A percentile compares a stretch with the other conserved stretches of the same genome.
Conservation (phyloP, 192 early-diverging fungal species). For the Bifiguratus adelaidae region DNA sequence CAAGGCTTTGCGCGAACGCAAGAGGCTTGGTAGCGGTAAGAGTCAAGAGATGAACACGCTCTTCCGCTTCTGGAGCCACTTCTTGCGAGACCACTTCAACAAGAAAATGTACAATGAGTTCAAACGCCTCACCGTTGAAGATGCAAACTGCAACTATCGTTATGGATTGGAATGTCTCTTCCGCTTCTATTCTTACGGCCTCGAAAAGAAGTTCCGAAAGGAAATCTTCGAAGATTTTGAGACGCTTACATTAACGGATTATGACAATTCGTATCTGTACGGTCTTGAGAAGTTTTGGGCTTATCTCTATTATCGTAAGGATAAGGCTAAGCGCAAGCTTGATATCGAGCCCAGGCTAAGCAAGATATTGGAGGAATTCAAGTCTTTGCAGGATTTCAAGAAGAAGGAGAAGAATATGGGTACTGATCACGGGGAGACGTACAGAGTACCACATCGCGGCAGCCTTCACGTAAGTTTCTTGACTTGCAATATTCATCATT, state of each 20-base stretch:
- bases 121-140: constrained; percentile 79
- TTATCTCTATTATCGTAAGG: constrained; percentile 82
- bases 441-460: constrained; percentile 20
- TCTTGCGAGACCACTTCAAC: constrained; percentile 94
- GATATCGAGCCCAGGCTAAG: constrained; percentile 43
- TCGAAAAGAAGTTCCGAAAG: constrained; percentile 79
- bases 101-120: constrained; percentile 91
- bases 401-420: constrained; percentile 15
- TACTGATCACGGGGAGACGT: constrained; percentile 9
- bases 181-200: constrained; percentile 94
- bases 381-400: constrained; percentile 16
- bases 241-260: constrained; percentile 67
- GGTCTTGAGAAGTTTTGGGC: constrained; percentile 97
- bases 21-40: constrained; percentile 76
- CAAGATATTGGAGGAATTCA: constrained; percentile 47
- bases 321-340: constrained; percentile 55
- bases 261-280: constrained; percentile 64
- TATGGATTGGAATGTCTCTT: constrained; percentile 97
- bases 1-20: constrained; percentile 90
- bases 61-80: constrained; percentile 94
- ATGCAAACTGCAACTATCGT: constrained; percentile 75
- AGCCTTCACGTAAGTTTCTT: no score
- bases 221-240: constrained; percentile 88
- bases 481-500: no score
- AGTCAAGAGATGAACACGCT: constrained; percentile 97